These are phyloP conservation scores for Phytophthora meadii DNA, from an alignment of 352 stramenopile species.

Conservation along the genomic window DNA sequence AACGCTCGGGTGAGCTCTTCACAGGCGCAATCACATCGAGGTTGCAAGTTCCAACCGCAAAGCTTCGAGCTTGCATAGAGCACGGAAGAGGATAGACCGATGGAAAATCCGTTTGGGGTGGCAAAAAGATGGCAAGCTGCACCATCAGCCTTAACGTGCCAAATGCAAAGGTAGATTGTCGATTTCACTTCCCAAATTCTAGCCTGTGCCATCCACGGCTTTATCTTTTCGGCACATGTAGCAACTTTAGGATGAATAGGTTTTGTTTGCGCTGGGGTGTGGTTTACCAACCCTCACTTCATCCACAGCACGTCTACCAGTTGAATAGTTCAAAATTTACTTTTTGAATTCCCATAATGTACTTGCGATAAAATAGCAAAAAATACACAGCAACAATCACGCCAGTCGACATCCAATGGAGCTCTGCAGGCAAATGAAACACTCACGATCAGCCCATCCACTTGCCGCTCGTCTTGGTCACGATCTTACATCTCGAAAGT, in stretches of 20 bases:
- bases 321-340: slow-evolving; percentile 15
- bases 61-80: slow-evolving; percentile 28
- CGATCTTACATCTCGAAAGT: slow-evolving; percentile 72
- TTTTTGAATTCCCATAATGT: slow-evolving; percentile 33
- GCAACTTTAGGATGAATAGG: no score
- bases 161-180: no score
- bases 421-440: slow-evolving; percentile 5
- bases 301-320: not conserved
- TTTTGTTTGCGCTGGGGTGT: no score
- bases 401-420: not conserved
- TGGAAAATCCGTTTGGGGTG: slow-evolving; percentile 29
- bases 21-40: slow-evolving; percentile 25
- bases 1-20: slow-evolving; percentile 14
- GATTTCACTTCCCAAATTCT: no score
- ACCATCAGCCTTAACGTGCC: not conserved
- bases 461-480: not conserved
- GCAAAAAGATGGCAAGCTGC: slow-evolving; percentile 1
- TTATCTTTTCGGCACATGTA: no score
- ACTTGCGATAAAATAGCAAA: slow-evolving; percentile 41
- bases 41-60: not conserved
- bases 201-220: no score
- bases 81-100: slow-evolving; percentile 25
- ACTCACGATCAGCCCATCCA: slow-evolving; percentile 16
- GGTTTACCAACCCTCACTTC: not conserved
- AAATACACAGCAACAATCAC: slow-evolving; percentile 37